Evolutionary conservation across 441 rosid genomes (phyloP).

Genomic region (Corymbia calophylla): DNA sequence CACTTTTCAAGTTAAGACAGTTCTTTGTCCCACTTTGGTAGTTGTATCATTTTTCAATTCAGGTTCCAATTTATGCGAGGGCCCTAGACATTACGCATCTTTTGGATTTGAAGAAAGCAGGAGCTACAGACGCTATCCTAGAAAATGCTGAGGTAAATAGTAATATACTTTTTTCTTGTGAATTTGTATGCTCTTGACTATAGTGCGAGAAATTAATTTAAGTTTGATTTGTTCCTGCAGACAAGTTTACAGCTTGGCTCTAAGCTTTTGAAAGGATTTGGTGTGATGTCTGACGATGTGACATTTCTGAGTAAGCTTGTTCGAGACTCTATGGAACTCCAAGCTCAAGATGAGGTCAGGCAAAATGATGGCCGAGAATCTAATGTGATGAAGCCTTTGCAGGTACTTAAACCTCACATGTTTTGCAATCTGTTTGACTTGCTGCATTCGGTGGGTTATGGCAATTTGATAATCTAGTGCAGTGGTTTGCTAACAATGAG

Average conservation of each 20-base stretch:
- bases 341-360: conserved; percentile 54
- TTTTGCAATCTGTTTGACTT: neutral
- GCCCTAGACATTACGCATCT: conserved; percentile 86
- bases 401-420: conserved; percentile 19
- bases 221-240: conserved; percentile 32
- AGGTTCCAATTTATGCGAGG: conserved; percentile 87
- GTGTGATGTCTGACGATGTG: conserved; percentile 97
- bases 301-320: conserved; percentile 64
- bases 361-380: conserved; percentile 29
- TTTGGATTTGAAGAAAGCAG: conserved; percentile 84
- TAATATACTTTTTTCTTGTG: neutral
- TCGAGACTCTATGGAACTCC: conserved; percentile 81
- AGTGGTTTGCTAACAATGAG: neutral
- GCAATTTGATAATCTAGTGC: neutral
- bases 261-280: conserved; percentile 83
- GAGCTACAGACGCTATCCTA: conserved; percentile 86
- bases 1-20: neutral
- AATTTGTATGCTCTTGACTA: neutral
- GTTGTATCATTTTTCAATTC: neutral
- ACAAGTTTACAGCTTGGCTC: conserved; percentile 94
- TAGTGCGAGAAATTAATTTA: neutral
- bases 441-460: neutral
- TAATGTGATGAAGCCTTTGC: conserved; percentile 44
- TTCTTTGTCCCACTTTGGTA: neutral
- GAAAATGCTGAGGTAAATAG: conserved; percentile 78